These are phyloP conservation scores for Trichophyton schoenleinii DNA, from an alignment of 2,329 filamentous ascomycete species.

Conservation along the genomic window DNA sequence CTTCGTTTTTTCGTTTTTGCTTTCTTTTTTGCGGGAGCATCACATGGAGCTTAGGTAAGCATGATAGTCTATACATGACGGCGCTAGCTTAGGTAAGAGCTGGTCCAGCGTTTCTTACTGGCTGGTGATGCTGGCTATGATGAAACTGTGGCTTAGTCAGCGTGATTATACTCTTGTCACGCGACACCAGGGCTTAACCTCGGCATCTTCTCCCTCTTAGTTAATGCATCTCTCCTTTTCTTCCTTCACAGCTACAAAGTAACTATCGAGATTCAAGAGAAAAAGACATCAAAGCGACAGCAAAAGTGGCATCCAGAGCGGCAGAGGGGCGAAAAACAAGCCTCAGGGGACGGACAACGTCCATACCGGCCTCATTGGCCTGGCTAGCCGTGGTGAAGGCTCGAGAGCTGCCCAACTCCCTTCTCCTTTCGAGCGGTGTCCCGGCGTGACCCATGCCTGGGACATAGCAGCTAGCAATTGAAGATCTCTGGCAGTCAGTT, in stretches of 20 bases:
- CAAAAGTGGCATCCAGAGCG: too few species aligned
- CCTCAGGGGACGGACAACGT: not conserved
- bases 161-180: not conserved
- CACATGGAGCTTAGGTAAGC: not conserved
- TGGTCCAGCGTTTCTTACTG: not conserved
- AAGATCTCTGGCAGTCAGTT: too few species aligned
- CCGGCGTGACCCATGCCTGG: too few species aligned
- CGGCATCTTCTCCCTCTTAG: not conserved
- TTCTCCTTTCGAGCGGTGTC: not conserved
- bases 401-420: too few species aligned
- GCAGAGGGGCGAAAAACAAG: too few species aligned
- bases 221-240: too few species aligned
- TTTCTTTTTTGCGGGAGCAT: not conserved
- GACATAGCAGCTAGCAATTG: too few species aligned
- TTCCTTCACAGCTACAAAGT: too few species aligned
- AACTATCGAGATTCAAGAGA: too few species aligned
- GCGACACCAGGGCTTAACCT: not conserved
- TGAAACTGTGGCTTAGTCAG: not conserved
- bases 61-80: not conserved
- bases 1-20: not conserved
- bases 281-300: too few species aligned
- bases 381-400: not conserved
- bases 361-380: not conserved
- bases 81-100: not conserved
- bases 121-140: not conserved